Conservation (phyloP, 176 grass and related monocot species). For the Lolium rigidum region DNA sequence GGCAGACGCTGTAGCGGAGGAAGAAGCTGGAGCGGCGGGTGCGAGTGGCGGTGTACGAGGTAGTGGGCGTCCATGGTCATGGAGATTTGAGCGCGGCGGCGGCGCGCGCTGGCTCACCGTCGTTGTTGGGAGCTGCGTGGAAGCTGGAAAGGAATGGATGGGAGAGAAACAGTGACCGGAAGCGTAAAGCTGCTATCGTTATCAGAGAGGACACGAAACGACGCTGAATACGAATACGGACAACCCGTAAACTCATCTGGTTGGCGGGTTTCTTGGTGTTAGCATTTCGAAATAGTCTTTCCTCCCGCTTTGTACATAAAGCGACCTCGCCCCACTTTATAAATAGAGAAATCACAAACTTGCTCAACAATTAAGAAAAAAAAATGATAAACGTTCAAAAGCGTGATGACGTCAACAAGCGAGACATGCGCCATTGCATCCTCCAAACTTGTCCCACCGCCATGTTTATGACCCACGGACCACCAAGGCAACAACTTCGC, state of each 20-base stretch:
- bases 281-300: too few species aligned
- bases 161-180: background rate
- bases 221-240: background rate
- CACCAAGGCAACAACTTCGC: too few species aligned
- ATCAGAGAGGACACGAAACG: background rate
- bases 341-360: too few species aligned
- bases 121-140: slow-evolving; percentile 1
- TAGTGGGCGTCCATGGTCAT: slow-evolving; percentile 7
- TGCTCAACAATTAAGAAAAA: too few species aligned
- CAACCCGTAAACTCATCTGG: background rate
- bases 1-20: background rate
- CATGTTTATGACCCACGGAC: too few species aligned
- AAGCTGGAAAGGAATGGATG: background rate
- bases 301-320: too few species aligned
- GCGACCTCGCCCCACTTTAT: too few species aligned
- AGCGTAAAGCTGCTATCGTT: background rate
- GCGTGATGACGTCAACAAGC: too few species aligned
- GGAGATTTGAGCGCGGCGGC: slow-evolving; percentile 1
- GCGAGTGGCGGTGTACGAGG: slow-evolving; percentile 18
- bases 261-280: background rate
- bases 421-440: too few species aligned
- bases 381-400: too few species aligned
- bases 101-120: background rate
- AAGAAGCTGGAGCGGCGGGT: slow-evolving; percentile 27
- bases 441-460: too few species aligned